Evolutionary conservation across 2,329 filamentous ascomycete species (phyloP).

Genomic region (Sphaerulina musiva): DNA sequence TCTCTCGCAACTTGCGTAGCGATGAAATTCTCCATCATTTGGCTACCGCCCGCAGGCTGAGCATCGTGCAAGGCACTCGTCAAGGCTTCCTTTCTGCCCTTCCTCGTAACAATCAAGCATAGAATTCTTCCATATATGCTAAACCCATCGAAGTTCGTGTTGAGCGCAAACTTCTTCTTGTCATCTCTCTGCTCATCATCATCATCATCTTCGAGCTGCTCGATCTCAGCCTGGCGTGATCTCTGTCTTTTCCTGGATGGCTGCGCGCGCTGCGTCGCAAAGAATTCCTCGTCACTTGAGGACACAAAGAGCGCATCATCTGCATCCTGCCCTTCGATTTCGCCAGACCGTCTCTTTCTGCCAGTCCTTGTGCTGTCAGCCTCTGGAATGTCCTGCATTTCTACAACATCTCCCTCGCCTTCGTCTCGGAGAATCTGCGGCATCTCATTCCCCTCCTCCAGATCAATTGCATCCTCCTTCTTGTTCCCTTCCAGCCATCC

Average conservation of each 20-base stretch:
- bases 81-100: slow-evolving; percentile 42
- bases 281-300: slow-evolving; percentile 34
- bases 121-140: slow-evolving; percentile 90
- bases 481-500: slow-evolving; percentile 37
- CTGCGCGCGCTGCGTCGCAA: slow-evolving; percentile 29
- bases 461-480: slow-evolving; percentile 39
- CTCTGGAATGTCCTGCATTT: slow-evolving; percentile 54
- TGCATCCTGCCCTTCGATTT: slow-evolving; percentile 21
- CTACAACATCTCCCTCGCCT: slow-evolving; percentile 52
- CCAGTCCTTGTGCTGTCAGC: slow-evolving; percentile 20
- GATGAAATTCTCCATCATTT: slow-evolving; percentile 39
- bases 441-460: slow-evolving; percentile 42
- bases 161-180: slow-evolving; percentile 85
- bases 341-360: slow-evolving; percentile 19
- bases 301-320: slow-evolving; percentile 34
- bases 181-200: slow-evolving; percentile 48
- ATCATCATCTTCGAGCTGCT: slow-evolving; percentile 22
- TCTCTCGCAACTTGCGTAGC: slow-evolving; percentile 35
- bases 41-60: slow-evolving; percentile 28
- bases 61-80: slow-evolving; percentile 14
- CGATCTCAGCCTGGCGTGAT: slow-evolving; percentile 19
- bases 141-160: slow-evolving; percentile 89
- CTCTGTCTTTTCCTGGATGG: slow-evolving; percentile 22
- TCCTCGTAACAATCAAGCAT: slow-evolving; percentile 79
- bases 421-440: slow-evolving; percentile 49